Conservation (phyloP, 306 rosid genomes). For the Casuarina glauca region DNA sequence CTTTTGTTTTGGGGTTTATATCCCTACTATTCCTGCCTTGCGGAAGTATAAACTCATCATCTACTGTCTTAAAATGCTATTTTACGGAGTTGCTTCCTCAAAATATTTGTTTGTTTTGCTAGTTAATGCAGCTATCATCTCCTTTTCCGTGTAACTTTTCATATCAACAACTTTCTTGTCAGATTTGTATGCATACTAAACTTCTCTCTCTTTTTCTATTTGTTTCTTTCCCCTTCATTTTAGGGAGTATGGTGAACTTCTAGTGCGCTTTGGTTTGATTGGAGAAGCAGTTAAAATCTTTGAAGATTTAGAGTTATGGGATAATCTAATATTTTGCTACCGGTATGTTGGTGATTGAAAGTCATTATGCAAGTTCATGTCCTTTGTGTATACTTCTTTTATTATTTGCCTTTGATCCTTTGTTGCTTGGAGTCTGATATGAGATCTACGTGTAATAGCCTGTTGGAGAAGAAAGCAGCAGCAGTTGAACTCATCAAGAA, state of each 20-base stretch:
- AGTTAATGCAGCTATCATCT: background rate
- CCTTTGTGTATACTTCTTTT: background rate
- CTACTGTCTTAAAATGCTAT: constrained; percentile 1
- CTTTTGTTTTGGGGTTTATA: constrained; percentile 58
- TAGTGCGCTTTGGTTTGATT: constrained; percentile 84
- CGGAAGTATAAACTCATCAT: constrained; percentile 60
- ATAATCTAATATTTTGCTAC: constrained; percentile 83
- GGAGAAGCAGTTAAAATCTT: constrained; percentile 87
- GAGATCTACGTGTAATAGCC: constrained; percentile 44
- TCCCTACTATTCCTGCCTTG: constrained; percentile 80
- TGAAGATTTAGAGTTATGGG: constrained; percentile 98
- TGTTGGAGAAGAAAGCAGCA: constrained; percentile 90
- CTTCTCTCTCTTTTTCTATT: constrained; percentile 1
- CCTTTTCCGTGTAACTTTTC: background rate
- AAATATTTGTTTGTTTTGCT: background rate
- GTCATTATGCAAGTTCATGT: constrained; percentile 13
- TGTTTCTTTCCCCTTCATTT: constrained; percentile 22
- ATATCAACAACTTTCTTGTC: background rate
- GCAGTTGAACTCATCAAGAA: constrained; percentile 92
- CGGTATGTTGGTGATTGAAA: constrained; percentile 48
- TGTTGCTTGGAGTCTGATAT: constrained; percentile 27
- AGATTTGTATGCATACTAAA: background rate
- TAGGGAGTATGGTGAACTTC: constrained; percentile 92
- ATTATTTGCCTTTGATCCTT: constrained; percentile 14
- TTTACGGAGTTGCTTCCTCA: too few relatives aligned